These are phyloP conservation scores for Lachancea sp. DNA, from an alignment of 805 yeast species.

Conservation along the genomic window DNA sequence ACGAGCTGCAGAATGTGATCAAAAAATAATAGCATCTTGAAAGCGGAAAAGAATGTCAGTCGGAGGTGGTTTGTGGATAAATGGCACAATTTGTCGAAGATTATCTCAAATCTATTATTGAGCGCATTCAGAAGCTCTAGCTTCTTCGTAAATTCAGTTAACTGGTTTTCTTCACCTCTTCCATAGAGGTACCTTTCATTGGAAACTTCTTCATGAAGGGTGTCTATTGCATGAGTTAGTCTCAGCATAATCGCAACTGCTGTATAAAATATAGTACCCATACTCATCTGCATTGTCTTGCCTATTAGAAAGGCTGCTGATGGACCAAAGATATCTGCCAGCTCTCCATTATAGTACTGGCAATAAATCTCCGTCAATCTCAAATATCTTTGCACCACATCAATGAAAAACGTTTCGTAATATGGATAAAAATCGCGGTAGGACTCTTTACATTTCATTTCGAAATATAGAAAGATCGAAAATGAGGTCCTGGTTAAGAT, in stretches of 20 bases:
- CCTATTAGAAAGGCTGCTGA: conserved; percentile 22
- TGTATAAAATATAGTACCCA: conserved; percentile 24
- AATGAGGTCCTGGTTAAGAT: conserved; percentile 25
- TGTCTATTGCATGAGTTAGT: conserved; percentile 20
- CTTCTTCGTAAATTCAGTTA: conserved; percentile 10
- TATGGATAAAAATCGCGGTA: conserved; percentile 12
- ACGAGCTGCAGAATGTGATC: conserved; percentile 28
- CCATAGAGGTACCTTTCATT: not conserved
- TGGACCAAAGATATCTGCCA: conserved; percentile 13
- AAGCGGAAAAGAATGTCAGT: conserved; percentile 29
- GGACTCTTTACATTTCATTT: conserved; percentile 15
- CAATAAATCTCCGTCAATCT: conserved; percentile 18
- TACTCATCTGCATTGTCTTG: conserved; percentile 25
- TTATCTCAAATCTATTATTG: conserved; percentile 22
- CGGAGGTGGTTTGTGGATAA: conserved; percentile 26
- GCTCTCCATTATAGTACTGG: conserved; percentile 22
- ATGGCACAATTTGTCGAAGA: conserved; percentile 21
- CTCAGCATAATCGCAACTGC: conserved; percentile 25
- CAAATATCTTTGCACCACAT: conserved; percentile 17
- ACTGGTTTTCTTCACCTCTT: not conserved
- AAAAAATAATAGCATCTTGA: conserved; percentile 27
- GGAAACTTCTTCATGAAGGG: conserved; percentile 12
- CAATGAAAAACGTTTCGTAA: conserved; percentile 19
- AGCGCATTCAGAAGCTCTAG: conserved; percentile 21
- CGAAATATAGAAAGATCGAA: conserved; percentile 29